Base-by-base conservation (phyloP, 305 asterid genomes). In the Plantago coronopus region DNA sequence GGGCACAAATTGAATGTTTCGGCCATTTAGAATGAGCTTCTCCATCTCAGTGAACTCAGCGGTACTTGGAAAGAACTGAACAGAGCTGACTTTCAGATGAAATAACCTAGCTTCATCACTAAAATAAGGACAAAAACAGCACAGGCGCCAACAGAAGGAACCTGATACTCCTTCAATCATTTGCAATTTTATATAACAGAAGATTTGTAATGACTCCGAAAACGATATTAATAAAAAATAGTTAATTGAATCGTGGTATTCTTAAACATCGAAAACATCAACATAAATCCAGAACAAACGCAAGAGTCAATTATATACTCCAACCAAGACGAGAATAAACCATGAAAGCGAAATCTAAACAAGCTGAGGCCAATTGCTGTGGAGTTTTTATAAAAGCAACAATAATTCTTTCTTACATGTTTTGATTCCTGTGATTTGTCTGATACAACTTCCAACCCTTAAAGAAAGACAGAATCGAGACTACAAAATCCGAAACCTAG, bases 1-100 rank as follows among this genome's bases (percentile, higher is more conserved):
- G 9, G 83, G 80, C 62, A 74, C 62, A 56, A 61, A 22, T 42
- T 68, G 57, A 66, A 49, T 50, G 42, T 48, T 50, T 5, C 21
- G 62, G 62, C 72, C 67, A 68, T 40, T 63, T 21, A 74, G 68
- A 46, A 74, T 48, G 38, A 51, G 40, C 37, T 12, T 51, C 38
- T 23, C 37, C 29, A 51, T 23, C 18, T 58, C 48, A 38, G 22
- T 42, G n/a, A 42, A n/a, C 12, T 43, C 19, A 40, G 34, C 40
- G 4, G 18, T 22, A 57, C 25, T 25, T 5, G 20, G 16, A 11
- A 9, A 57, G 25, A 42, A 20, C 44, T 18, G 18, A 57, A 6
- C 20, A 20, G 34, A 57, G 34, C 22, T 29, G 61, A 7, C 21
- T 17, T 57, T 57, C 48, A 57, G 61, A 12, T 7, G 48, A 57